A percentile compares a stretch with the other conserved stretches of the same genome.
These are phyloP conservation scores for Aegilops sharonensis DNA, from an alignment of 176 grass and related monocot genomes.

Conservation along the genomic window DNA sequence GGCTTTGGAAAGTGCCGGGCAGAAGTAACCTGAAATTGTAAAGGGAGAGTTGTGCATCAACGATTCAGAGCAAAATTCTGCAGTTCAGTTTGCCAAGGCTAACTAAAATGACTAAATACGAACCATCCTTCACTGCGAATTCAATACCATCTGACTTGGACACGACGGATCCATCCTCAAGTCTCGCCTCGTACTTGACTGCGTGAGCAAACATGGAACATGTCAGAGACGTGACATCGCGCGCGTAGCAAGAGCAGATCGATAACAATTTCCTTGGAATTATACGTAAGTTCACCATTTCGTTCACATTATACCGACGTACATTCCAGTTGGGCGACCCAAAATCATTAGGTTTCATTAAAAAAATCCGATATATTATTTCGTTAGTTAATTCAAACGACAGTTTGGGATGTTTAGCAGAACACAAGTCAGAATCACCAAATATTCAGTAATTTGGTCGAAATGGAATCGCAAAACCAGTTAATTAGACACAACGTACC, in stretches of 20 bases:
- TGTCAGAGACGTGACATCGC: not conserved
- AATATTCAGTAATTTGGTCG: not conserved
- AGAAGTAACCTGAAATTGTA: constrained; percentile 53
- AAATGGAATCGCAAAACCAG: not conserved
- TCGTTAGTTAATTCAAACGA: too few relatives aligned
- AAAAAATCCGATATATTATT: too few relatives aligned
- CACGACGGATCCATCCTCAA: constrained; percentile 71
- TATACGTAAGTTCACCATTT: not conserved
- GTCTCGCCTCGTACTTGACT: constrained; percentile 76
- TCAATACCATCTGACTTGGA: constrained; percentile 76
- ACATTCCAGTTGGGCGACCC: too few relatives aligned
- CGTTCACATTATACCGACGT: too few relatives aligned
- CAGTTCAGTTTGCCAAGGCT: not conserved
- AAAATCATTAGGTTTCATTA: too few relatives aligned
- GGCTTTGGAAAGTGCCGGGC: constrained; percentile 60
- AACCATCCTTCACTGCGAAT: constrained; percentile 85
- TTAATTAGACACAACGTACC: constrained; percentile 27
- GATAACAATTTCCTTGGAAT: not conserved
- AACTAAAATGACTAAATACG: not conserved
- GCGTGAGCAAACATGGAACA: not conserved
- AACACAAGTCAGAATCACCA: not conserved
- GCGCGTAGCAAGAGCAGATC: too few relatives aligned
- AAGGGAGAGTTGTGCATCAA: not conserved
- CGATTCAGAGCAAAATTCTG: not conserved
- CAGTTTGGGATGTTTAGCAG: not conserved